phyloP scores from a whole-genome alignment of 2,329 filamentous ascomycete species.

The Xylaria sp. region DNA sequence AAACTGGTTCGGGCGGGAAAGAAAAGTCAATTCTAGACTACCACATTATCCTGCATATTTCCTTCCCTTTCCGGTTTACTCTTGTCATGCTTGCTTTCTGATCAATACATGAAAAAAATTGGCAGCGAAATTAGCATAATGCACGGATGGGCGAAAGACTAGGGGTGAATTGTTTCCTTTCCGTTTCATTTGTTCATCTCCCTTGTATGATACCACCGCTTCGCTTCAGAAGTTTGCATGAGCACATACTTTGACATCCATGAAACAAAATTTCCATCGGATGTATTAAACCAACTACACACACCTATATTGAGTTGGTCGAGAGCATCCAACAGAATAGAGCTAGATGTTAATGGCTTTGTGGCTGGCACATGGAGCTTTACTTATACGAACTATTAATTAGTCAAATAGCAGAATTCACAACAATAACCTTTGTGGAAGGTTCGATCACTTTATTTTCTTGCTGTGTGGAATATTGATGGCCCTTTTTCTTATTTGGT shows the following conservation, averaged over 20 bases:
- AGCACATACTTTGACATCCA: slow-evolving; percentile 15
- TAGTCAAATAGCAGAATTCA: neutral
- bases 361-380: slow-evolving; percentile 26
- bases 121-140: slow-evolving; percentile 18
- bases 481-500: neutral
- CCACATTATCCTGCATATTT: slow-evolving; percentile 22
- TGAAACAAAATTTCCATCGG: neutral
- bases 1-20: slow-evolving; percentile 28
- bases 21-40: slow-evolving; percentile 23
- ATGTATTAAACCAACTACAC: slow-evolving; percentile 11
- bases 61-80: slow-evolving; percentile 21
- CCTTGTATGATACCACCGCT: slow-evolving; percentile 32
- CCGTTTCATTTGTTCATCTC: neutral
- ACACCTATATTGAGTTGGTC: slow-evolving; percentile 6
- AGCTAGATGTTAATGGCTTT: slow-evolving; percentile 19
- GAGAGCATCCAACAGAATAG: slow-evolving; percentile 19
- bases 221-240: slow-evolving; percentile 4
- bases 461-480: neutral
- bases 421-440: neutral
- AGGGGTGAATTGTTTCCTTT: slow-evolving; percentile 14
- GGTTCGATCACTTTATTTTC: too few relatives aligned
- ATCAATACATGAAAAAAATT: slow-evolving; percentile 6
- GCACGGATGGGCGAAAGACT: slow-evolving; percentile 19
- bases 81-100: slow-evolving; percentile 22
- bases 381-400: slow-evolving; percentile 9